Evolutionary conservation across 306 rosid genomes (phyloP).

Genomic region (Quercus dentata): DNA sequence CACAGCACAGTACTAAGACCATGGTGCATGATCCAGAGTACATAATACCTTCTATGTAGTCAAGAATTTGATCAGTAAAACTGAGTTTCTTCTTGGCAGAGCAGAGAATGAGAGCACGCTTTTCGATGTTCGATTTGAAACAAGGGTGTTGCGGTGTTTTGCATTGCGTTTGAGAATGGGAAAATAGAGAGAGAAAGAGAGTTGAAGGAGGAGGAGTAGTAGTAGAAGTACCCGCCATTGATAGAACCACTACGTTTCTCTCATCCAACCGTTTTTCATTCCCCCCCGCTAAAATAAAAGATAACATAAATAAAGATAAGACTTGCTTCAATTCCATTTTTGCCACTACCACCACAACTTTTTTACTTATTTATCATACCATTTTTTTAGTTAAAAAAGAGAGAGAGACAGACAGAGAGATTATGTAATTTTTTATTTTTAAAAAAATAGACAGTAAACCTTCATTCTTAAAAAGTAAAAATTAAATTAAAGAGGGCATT

Average conservation of each 20-base stretch:
- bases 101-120: conserved; percentile 33
- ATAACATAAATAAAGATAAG: conserved; percentile 21
- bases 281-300: conserved; percentile 32
- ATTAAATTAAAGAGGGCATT: too few species aligned
- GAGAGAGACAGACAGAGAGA: too few species aligned
- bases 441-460: too few species aligned
- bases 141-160: conserved; percentile 18
- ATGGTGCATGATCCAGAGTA: too few species aligned
- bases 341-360: not conserved
- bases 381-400: not conserved
- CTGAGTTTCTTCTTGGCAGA: conserved; percentile 75
- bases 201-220: conserved; percentile 42
- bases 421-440: too few species aligned
- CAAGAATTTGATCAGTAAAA: conserved; percentile 84
- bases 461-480: too few species aligned
- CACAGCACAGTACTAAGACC: too few species aligned
- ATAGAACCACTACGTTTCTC: conserved; percentile 2
- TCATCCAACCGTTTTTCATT: conserved; percentile 47
- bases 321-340: not conserved
- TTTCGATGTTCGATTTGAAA: conserved; percentile 22
- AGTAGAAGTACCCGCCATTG: conserved; percentile 47
- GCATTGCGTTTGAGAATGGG: conserved; percentile 26
- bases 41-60: conserved; percentile 75
- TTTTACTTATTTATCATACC: conserved; percentile 12
- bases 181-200: conserved; percentile 23